Conservation (phyloP, 2,329 filamentous ascomycete species). For the Sporothrix protearum region DNA sequence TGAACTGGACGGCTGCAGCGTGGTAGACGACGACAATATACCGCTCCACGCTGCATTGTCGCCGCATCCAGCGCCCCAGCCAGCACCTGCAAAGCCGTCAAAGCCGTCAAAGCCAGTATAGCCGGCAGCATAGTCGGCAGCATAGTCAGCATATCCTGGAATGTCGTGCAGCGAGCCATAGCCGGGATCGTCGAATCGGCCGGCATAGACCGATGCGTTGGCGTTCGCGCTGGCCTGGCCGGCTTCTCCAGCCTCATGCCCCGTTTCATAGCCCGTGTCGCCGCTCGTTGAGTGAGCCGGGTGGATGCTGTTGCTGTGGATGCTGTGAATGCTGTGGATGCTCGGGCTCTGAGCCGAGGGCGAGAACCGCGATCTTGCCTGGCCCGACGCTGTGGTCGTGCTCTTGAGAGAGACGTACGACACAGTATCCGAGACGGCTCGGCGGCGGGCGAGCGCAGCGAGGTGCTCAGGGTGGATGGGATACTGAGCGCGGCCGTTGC, state of each 20-base stretch:
- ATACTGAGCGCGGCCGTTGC: neutral
- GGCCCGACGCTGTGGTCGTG: neutral
- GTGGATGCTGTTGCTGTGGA: neutral
- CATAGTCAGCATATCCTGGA: neutral
- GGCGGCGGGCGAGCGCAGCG: neutral
- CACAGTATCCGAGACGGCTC: neutral
- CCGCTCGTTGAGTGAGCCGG: constrained; percentile 14
- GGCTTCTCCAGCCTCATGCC: constrained; percentile 1
- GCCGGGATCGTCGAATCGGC: constrained; percentile 11
- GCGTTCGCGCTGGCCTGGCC: too few relatives aligned
- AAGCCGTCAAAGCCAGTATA: neutral
- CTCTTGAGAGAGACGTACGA: neutral
- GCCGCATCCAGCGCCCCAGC: neutral
- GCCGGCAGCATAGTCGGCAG: neutral
- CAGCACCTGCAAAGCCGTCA: too few relatives aligned
- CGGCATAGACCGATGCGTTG: neutral
- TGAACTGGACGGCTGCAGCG: constrained; percentile 2
- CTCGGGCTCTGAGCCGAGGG: too few relatives aligned
- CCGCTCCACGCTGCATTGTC: constrained; percentile 3
- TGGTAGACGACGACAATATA: neutral
- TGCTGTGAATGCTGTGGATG: too few relatives aligned
- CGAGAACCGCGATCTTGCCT: too few relatives aligned
- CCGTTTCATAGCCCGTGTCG: constrained; percentile 23
- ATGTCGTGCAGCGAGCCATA: constrained; percentile 17
- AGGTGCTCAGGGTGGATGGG: neutral